phyloP scores from a whole-genome alignment of 257 asterid genomes.

The Gynochthodes officinalis region DNA sequence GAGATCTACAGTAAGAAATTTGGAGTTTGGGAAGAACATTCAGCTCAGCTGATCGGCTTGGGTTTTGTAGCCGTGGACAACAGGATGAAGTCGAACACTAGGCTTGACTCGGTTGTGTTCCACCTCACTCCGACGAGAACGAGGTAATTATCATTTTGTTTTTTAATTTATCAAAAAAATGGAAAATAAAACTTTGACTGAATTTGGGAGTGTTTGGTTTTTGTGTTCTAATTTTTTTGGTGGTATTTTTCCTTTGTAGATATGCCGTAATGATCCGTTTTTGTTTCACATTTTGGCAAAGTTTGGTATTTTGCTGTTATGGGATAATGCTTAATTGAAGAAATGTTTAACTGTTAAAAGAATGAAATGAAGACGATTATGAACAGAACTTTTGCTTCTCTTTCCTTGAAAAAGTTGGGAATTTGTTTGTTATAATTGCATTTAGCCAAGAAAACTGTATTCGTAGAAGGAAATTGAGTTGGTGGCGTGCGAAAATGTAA shows the following conservation, averaged over 20 bases:
- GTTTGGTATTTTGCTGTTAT: not conserved
- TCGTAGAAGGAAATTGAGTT: not conserved
- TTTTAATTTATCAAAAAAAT: not conserved
- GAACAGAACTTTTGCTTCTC: not conserved
- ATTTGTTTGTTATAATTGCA: not conserved
- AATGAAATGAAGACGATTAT: not conserved
- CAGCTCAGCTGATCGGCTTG: conserved; percentile 18
- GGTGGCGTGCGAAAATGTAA: not conserved
- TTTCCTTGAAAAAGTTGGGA: not conserved
- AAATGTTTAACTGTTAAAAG: not conserved
- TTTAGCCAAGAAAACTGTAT: not conserved
- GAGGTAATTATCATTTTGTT: conserved; percentile 35
- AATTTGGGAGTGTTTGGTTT: not conserved
- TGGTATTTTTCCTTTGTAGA: too few relatives aligned
- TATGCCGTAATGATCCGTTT: not conserved
- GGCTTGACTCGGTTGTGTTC: conserved; percentile 77
- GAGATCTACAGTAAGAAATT: conserved; percentile 39
- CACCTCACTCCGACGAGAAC: conserved; percentile 97
- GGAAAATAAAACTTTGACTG: not conserved
- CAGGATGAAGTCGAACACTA: conserved; percentile 64
- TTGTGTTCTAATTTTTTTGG: not conserved
- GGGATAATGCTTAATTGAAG: not conserved
- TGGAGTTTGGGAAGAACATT: conserved; percentile 19
- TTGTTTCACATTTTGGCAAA: not conserved
- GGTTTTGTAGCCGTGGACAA: not conserved